A percentile compares a stretch with the other conserved stretches of the same genome.
phyloP scores from a whole-genome alignment of 2,329 filamentous ascomycete genomes.

The Phaeosphaeriaceae sp. region DNA sequence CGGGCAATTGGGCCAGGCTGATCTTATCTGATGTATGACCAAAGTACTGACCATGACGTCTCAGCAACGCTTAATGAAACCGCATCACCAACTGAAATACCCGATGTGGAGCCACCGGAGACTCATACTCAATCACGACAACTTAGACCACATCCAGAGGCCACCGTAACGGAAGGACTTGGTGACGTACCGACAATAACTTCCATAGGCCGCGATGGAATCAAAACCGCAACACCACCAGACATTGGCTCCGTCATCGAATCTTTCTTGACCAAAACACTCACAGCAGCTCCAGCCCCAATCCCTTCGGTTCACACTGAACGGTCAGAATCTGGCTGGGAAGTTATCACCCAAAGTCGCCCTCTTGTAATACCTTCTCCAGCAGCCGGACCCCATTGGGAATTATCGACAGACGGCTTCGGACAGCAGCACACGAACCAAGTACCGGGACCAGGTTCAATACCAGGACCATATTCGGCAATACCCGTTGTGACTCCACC shows the following conservation, averaged over 20 bases:
- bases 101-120: background rate
- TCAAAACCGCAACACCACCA: background rate
- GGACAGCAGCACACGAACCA: background rate
- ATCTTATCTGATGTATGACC: background rate
- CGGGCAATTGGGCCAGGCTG: background rate
- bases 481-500: slow-evolving; percentile 4
- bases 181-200: background rate
- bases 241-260: slow-evolving; percentile 3
- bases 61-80: slow-evolving; percentile 8
- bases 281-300: background rate
- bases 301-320: background rate
- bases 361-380: background rate
- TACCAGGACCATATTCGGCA: background rate
- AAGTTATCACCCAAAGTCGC: background rate
- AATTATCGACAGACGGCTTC: background rate
- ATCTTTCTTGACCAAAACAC: background rate
- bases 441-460: background rate
- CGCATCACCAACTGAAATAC: background rate
- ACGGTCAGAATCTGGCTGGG: slow-evolving; percentile 1
- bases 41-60: slow-evolving; percentile 2
- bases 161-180: background rate
- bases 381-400: background rate
- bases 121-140: background rate
- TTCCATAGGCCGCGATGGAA: background rate
- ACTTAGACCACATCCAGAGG: slow-evolving; percentile 5